Percentiles rank a stretch among this genome's conserved stretches.
Conservation (phyloP, 1,284 basidiomycete genomes). For the Pterula multifida region DNA sequence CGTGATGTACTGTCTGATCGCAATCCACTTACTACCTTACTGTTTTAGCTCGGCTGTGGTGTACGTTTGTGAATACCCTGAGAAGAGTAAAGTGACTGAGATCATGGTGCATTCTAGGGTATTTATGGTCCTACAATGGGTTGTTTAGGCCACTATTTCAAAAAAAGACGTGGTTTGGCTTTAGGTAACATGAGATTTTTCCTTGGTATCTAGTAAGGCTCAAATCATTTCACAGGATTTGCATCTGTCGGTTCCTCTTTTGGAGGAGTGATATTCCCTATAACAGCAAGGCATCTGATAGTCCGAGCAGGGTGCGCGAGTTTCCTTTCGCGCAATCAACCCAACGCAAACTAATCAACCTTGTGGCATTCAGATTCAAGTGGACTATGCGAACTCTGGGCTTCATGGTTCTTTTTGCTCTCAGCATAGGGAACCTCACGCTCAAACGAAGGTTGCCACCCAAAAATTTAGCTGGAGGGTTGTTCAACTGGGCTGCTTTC, state of each 20-base stretch:
- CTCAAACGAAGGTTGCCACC: slow-evolving; percentile 38
- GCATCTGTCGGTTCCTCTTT: slow-evolving; percentile 13
- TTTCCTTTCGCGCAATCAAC: too few relatives aligned
- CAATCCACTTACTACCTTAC: slow-evolving; percentile 6
- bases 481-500: slow-evolving; percentile 39
- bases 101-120: too few relatives aligned
- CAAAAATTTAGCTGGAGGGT: slow-evolving; percentile 30
- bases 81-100: too few relatives aligned
- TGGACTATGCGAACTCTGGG: slow-evolving; percentile 45
- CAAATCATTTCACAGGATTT: slow-evolving; percentile 11
- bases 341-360: too few relatives aligned
- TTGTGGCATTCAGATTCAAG: slow-evolving; percentile 25
- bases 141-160: slow-evolving; percentile 23
- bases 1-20: slow-evolving; percentile 3
- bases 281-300: slow-evolving; percentile 24
- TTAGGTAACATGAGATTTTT: too few relatives aligned
- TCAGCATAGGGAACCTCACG: slow-evolving; percentile 29
- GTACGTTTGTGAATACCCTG: too few relatives aligned
- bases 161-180: slow-evolving; percentile 13
- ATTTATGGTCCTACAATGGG: slow-evolving; percentile 15
- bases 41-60: slow-evolving; percentile 13
- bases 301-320: slow-evolving; percentile 22
- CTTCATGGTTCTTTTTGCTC: slow-evolving; percentile 28
- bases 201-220: too few relatives aligned
- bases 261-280: slow-evolving; percentile 23